Evolutionary conservation across 2,329 filamentous ascomycete genomes (phyloP), one percentile per base, ranked within the genome.

Genomic region (Phyllosticta citrichinensis): DNA sequence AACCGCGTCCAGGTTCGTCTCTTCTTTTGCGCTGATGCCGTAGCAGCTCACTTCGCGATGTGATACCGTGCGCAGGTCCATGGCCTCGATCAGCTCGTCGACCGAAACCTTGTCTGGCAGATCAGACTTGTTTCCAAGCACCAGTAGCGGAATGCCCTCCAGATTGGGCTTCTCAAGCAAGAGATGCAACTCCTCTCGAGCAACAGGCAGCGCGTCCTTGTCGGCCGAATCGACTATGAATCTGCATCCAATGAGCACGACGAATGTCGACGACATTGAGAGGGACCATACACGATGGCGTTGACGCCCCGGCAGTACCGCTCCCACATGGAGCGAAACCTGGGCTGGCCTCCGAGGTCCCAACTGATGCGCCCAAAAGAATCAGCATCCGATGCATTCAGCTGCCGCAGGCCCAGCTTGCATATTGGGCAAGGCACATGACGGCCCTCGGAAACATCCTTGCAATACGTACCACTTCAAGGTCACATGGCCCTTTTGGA

Each of bases 251-350:
- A 71, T 71, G 64, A 73, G 69, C 67, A 64, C 65, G 57, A 60
- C 61, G 25, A 19, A 62, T 52, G 56, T 67, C 40, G 56, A 62
- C 62, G 65, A 50, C 51, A 47, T 53, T 40, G 30, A 60, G 61
- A 57, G 57, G 55, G 56, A 64, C 40, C 81, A 74, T 81, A 87
- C 83, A 99, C 89, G 68, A 99, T 97, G 68, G 93, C 93, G 77
- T 96, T 96, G 67, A 97, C 94, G 58, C 91, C 94, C 65, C 92
- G 90, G 77, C 94, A 97, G 76, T 99, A 99, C 71, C 94, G 83
- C 80, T 99, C 94, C 94, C 94, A 99, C 94, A 99, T 99, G 68
- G 90, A 89, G 71, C 94, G 89, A 79, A 97, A 99, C 66, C 93
- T 85, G 68, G 94, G 93, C 77, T 99, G 94, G 59, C 94, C 94